Conservation (phyloP, 768 basidiomycete genomes). For the Suillus subaureus region DNA sequence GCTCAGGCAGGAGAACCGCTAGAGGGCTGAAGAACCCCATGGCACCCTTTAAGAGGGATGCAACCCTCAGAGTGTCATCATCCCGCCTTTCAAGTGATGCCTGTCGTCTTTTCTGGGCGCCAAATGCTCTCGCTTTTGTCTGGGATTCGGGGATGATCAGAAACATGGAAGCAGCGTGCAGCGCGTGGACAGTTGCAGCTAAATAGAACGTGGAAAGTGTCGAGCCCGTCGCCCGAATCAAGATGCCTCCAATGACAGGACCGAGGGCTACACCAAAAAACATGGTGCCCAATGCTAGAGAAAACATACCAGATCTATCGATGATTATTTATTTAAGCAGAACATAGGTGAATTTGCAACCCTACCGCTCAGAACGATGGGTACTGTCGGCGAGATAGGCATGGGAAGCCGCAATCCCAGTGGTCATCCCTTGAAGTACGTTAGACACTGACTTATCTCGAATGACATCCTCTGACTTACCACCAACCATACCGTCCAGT, state of each 20-base stretch:
- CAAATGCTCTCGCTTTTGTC: slow-evolving; percentile 45
- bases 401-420: slow-evolving; percentile 53
- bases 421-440: slow-evolving; percentile 46
- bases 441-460: background rate
- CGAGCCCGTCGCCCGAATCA: slow-evolving; percentile 58
- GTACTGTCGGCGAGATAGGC: slow-evolving; percentile 75
- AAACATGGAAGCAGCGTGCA: slow-evolving; percentile 53
- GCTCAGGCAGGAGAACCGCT: slow-evolving; percentile 56
- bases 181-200: slow-evolving; percentile 48
- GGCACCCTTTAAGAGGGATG: slow-evolving; percentile 38
- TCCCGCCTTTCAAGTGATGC: slow-evolving; percentile 11
- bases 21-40: slow-evolving; percentile 76
- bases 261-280: slow-evolving; percentile 80
- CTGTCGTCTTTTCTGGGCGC: slow-evolving; percentile 19
- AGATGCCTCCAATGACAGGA: slow-evolving; percentile 67
- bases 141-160: slow-evolving; percentile 81
- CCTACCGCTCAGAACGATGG: slow-evolving; percentile 54
- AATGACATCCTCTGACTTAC: slow-evolving; percentile 39
- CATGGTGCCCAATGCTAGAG: slow-evolving; percentile 63
- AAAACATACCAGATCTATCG: slow-evolving; percentile 63
- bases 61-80: slow-evolving; percentile 3
- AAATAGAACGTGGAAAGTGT: slow-evolving; percentile 74
- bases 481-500: slow-evolving; percentile 72
- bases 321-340: slow-evolving; percentile 11
- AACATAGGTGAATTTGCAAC: background rate